These are phyloP conservation scores for Nothophytophthora sp. DNA, from an alignment of 352 stramenopile genomes.

Conservation along the genomic window DNA sequence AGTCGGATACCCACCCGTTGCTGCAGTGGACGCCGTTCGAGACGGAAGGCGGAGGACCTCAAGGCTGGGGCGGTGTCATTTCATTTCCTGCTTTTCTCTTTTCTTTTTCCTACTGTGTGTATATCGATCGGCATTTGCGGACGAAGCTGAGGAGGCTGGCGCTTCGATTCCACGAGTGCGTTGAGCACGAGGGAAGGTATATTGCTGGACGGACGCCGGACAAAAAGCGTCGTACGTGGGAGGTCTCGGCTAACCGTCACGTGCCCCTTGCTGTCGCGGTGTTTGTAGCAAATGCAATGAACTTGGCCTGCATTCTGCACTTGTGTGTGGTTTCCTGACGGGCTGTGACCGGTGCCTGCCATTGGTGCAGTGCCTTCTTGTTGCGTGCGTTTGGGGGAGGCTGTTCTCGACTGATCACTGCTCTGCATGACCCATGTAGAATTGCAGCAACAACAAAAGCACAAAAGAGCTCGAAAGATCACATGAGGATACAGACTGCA, in stretches of 20 bases:
- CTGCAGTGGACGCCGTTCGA: too few species aligned
- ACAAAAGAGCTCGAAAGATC: neutral
- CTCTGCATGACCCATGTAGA: constrained; percentile 22
- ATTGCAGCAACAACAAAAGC: neutral
- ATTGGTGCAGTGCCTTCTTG: neutral
- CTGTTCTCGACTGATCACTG: constrained; percentile 8
- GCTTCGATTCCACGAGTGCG: too few species aligned
- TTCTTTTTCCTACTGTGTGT: constrained; percentile 14
- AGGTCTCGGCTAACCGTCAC: constrained; percentile 26
- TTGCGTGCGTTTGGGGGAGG: constrained; percentile 10
- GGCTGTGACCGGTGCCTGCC: constrained; percentile 1
- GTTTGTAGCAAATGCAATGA: constrained; percentile 47
- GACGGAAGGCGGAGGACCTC: too few species aligned
- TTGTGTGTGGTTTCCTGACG: constrained; percentile 25
- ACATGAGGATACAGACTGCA: neutral
- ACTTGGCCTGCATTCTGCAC: constrained; percentile 32
- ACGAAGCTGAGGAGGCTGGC: too few species aligned
- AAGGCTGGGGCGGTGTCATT: too few species aligned
- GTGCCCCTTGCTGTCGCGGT: constrained; percentile 41
- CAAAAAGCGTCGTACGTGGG: neutral
- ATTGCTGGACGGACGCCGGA: constrained; percentile 23
- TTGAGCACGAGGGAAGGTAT: constrained; percentile 32
- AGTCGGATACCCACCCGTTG: too few species aligned
- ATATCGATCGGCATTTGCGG: neutral
- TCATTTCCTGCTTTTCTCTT: constrained; percentile 15